phyloP scores from a whole-genome alignment of 805 yeast species.

The Kazachstania viticola region DNA sequence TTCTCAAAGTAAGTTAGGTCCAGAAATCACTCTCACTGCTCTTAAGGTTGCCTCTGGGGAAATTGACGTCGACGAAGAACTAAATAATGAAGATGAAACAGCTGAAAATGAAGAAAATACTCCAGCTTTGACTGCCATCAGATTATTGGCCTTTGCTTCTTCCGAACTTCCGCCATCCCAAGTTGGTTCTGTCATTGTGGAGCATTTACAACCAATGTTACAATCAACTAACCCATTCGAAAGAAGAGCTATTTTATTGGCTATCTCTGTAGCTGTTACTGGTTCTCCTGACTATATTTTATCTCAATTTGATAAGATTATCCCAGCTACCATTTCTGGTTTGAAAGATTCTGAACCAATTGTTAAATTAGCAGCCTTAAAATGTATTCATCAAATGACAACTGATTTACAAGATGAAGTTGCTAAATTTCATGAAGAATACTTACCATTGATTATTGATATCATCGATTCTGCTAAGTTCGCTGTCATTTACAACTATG shows the following conservation, averaged over 20 bases:
- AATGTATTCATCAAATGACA: constrained; percentile 67
- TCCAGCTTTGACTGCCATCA: constrained; percentile 66
- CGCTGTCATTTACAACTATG: constrained; percentile 76
- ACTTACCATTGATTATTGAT: constrained; percentile 76
- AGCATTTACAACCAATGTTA: constrained; percentile 45
- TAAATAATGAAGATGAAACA: constrained; percentile 73
- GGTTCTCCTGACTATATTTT: constrained; percentile 93
- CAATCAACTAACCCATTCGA: constrained; percentile 57
- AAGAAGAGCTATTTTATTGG: constrained; percentile 77
- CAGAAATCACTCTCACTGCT: constrained; percentile 61
- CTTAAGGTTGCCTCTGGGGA: constrained; percentile 73
- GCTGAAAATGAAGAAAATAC: constrained; percentile 87
- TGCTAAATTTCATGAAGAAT: constrained; percentile 70
- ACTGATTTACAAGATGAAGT: constrained; percentile 75
- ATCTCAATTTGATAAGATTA: constrained; percentile 58
- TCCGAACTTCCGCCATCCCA: constrained; percentile 87
- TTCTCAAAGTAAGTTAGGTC: constrained; percentile 72
- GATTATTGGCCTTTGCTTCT: constrained; percentile 69
- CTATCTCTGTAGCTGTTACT: constrained; percentile 71
- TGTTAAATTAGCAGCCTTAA: constrained; percentile 79
- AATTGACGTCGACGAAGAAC: constrained; percentile 62
- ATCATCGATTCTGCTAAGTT: constrained; percentile 81
- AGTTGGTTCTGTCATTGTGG: constrained; percentile 70
- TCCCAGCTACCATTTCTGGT: constrained; percentile 65
- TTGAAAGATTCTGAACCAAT: constrained; percentile 61